Evolutionary conservation across 2,329 filamentous ascomycete species (phyloP).

Genomic region (Fusarium oxysporum): DNA sequence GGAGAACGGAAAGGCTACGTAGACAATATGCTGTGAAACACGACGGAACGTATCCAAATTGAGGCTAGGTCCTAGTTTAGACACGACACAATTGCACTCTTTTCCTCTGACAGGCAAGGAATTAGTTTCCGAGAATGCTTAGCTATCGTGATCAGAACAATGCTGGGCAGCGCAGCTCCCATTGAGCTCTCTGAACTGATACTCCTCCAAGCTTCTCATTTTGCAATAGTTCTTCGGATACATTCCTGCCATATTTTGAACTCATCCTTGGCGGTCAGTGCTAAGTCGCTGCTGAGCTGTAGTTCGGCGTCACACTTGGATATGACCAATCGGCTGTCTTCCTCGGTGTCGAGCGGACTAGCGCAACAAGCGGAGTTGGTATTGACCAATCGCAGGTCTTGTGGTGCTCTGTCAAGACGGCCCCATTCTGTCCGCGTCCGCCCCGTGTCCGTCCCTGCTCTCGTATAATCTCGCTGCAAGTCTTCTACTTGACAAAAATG

Average conservation of each 20-base stretch:
- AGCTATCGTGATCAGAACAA: background rate
- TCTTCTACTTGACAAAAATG: background rate
- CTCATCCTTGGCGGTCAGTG: background rate
- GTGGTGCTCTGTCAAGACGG: fast-evolving
- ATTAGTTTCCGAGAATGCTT: background rate
- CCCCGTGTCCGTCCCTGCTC: background rate
- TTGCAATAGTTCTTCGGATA: background rate
- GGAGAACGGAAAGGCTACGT: background rate
- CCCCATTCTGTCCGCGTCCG: background rate
- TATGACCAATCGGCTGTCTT: background rate
- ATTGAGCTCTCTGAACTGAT: background rate
- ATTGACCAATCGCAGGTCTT: fast-evolving
- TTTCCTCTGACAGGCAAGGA: no score
- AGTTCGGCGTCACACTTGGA: no score
- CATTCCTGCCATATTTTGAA: background rate
- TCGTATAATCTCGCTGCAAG: background rate
- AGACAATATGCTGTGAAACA: background rate
- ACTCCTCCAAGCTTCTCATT: background rate
- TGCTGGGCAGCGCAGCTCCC: background rate
- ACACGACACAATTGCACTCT: background rate
- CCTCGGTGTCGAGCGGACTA: background rate
- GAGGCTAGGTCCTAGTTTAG: background rate
- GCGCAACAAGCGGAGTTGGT: fast-evolving
- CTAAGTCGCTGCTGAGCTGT: no score
- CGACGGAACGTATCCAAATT: background rate